A percentile compares a stretch with the other conserved stretches of the same genome.
phyloP scores from a whole-genome alignment of 1,139 yeast species.

The Protomyces lactucae-debilis region DNA sequence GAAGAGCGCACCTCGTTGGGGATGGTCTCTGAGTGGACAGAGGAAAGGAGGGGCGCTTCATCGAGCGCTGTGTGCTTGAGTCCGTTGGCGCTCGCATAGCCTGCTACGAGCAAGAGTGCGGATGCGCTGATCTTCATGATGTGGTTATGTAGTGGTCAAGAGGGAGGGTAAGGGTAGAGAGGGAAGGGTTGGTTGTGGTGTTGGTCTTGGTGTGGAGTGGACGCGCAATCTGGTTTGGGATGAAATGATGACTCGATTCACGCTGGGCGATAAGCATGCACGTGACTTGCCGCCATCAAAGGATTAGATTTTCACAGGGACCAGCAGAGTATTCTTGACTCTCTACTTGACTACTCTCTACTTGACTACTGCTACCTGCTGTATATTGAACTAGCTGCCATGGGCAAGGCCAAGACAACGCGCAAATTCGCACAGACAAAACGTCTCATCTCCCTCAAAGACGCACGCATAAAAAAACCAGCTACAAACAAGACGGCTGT shows the following conservation, averaged over 20 bases:
- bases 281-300: too few species aligned
- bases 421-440: conserved; percentile 93
- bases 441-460: conserved; percentile 69
- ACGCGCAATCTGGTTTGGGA: neutral
- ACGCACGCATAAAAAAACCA: conserved; percentile 52
- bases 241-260: too few species aligned
- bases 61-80: conserved; percentile 3
- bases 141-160: neutral
- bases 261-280: too few species aligned
- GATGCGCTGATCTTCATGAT: neutral
- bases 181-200: neutral
- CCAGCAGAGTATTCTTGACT: too few species aligned
- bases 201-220: neutral
- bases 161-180: neutral
- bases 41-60: conserved; percentile 17
- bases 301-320: too few species aligned
- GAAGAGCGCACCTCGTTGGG: conserved; percentile 25
- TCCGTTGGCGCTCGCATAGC: conserved; percentile 7
- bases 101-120: conserved; percentile 8
- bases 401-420: conserved; percentile 97
- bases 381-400: conserved; percentile 36
- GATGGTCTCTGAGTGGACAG: conserved; percentile 15
- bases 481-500: conserved; percentile 42
- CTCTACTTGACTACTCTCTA: too few species aligned
- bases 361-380: too few species aligned